These are phyloP conservation scores for Aspergillus sclerotiicarbonarius DNA, from an alignment of 495 filamentous ascomycete genomes.

Conservation along the genomic window DNA sequence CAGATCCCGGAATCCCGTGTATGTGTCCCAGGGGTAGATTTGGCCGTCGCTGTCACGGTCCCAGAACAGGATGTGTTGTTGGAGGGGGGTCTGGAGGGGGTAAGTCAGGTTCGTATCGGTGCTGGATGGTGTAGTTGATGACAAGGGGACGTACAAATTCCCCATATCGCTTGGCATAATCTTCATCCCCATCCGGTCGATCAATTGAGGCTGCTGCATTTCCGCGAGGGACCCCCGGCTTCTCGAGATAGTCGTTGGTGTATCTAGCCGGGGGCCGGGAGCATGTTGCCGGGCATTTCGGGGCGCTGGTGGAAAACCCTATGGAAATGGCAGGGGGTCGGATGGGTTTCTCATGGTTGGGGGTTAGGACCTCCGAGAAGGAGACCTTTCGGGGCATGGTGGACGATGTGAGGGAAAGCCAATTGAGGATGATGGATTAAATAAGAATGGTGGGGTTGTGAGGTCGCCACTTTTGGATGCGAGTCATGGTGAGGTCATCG, in stretches of 20 bases:
- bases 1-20: slow-evolving; percentile 49
- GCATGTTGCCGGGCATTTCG: background rate
- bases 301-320: background rate
- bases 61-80: slow-evolving; percentile 56
- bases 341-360: background rate
- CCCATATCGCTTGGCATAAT: background rate
- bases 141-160: background rate
- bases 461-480: too few species aligned
- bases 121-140: too few species aligned
- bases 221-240: background rate
- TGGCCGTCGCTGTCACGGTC: slow-evolving; percentile 50
- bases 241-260: background rate
- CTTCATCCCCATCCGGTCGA: background rate
- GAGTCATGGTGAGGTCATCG: too few species aligned
- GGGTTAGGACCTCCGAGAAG: background rate
- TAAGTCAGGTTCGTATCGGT: too few species aligned
- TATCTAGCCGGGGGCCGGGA: background rate
- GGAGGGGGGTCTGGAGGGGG: slow-evolving; percentile 39
- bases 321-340: background rate
- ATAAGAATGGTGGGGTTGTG: too few species aligned
- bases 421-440: too few species aligned
- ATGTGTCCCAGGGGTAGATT: slow-evolving; percentile 54
- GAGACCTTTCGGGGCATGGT: background rate
- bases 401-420: too few species aligned
- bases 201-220: background rate